Conservation (phyloP, 78 protist species). For the slime mould (Dictyostelium discoideum) region DNA sequence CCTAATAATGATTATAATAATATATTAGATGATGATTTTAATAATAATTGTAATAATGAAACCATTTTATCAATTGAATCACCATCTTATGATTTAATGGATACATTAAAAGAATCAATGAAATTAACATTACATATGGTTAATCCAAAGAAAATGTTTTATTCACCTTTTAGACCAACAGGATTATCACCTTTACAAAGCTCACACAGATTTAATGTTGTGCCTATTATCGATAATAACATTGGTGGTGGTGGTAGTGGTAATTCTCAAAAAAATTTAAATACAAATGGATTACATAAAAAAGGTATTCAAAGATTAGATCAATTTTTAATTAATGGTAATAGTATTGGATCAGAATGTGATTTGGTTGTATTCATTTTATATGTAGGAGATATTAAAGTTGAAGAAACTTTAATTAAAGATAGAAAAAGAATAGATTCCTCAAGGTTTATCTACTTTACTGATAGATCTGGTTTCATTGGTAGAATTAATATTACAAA, state of each 20-base stretch:
- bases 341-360: not conserved
- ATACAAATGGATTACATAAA: not conserved
- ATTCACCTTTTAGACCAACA: not conserved
- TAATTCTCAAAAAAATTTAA: not conserved
- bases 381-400: not conserved
- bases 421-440: conserved; percentile 19
- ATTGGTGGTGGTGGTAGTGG: not conserved
- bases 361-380: conserved; percentile 10
- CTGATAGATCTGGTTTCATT: conserved; percentile 14
- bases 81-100: conserved; percentile 1
- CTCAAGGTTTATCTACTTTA: not conserved
- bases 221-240: not conserved
- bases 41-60: not conserved
- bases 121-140: not conserved
- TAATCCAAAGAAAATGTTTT: conserved; percentile 12
- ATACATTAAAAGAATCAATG: conserved; percentile 20
- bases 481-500: conserved; percentile 7
- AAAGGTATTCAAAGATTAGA: not conserved
- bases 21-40: not conserved
- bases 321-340: not conserved
- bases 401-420: not conserved
- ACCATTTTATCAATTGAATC: not conserved
- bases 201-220: not conserved
- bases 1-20: not conserved
- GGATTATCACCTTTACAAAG: not conserved